Conservation (phyloP, 2,329 filamentous ascomycete species). For the Ophiosphaerella korrae region DNA sequence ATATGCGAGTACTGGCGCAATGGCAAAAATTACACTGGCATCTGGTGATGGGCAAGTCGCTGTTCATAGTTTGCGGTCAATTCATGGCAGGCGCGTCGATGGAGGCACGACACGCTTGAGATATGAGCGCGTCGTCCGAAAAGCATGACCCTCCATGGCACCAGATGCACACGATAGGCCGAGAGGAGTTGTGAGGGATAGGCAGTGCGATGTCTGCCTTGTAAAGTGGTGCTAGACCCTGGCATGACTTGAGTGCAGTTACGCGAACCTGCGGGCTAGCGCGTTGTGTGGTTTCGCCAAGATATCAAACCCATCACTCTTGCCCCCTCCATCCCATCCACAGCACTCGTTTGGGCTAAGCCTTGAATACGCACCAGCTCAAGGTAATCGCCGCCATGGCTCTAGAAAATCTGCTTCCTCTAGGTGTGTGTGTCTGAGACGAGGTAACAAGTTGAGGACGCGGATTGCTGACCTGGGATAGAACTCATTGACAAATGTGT, state of each 20-base stretch:
- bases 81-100: constrained; percentile 21
- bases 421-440: constrained; percentile 22
- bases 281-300: constrained; percentile 23
- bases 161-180: constrained; percentile 19
- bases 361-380: too few relatives aligned
- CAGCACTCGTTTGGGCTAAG: not conserved
- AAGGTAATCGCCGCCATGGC: constrained; percentile 22
- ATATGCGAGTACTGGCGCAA: not conserved
- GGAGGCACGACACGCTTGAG: constrained; percentile 26
- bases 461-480: constrained; percentile 48
- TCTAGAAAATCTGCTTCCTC: constrained; percentile 38
- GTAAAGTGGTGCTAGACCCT: constrained; percentile 14
- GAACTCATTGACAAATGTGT: constrained; percentile 99
- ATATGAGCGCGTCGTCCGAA: constrained; percentile 34
- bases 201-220: constrained; percentile 24
- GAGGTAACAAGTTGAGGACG: not conserved
- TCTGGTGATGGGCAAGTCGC: not conserved
- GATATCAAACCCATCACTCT: constrained; percentile 20
- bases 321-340: constrained; percentile 1
- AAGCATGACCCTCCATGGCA: constrained; percentile 47
- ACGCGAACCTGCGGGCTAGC: constrained; percentile 20
- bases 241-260: not conserved
- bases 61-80: constrained; percentile 9
- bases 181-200: constrained; percentile 3
- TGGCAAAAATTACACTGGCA: not conserved